Evolutionary conservation across 1,139 yeast genomes (phyloP).

Genomic region (Scheffersomyces quercinus): DNA sequence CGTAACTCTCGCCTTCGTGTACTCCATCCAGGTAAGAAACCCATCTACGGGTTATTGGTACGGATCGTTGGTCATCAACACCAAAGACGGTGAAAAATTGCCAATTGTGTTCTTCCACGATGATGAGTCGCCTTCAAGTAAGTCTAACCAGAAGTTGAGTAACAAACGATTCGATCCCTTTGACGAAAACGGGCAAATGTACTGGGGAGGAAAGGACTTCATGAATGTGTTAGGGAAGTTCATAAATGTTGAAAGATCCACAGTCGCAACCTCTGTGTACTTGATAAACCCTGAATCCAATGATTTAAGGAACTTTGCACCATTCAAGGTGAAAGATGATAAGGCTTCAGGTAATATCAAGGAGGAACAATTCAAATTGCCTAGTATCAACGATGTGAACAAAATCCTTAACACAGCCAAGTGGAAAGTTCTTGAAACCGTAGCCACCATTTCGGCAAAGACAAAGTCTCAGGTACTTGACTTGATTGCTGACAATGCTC

Average conservation of each 20-base stretch:
- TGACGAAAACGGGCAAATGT: conserved; percentile 58
- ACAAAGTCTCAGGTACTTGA: conserved; percentile 62
- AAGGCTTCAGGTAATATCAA: conserved; percentile 13
- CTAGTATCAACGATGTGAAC: conserved; percentile 33
- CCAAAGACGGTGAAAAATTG: conserved; percentile 64
- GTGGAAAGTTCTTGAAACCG: conserved; percentile 83
- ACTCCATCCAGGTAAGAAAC: conserved; percentile 77
- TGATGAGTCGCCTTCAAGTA: conserved; percentile 76
- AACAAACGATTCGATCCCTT: conserved; percentile 76
- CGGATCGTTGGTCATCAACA: conserved; percentile 79
- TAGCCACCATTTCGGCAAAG: conserved; percentile 77
- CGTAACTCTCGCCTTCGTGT: conserved; percentile 58
- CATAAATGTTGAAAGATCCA: conserved; percentile 66
- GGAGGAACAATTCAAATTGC: conserved; percentile 27
- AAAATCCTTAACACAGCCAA: conserved; percentile 65
- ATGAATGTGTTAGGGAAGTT: conserved; percentile 52
- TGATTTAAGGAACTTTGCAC: conserved; percentile 78
- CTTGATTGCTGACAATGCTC: conserved; percentile 64
- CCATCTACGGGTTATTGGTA: conserved; percentile 91
- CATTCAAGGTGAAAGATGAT: conserved; percentile 37
- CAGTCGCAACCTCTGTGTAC: conserved; percentile 69
- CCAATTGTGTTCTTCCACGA: conserved; percentile 94
- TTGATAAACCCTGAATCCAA: conserved; percentile 79
- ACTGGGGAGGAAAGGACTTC: conserved; percentile 93
- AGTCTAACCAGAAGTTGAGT: conserved; percentile 55